Conservation (phyloP, 768 basidiomycete genomes). For the Lentinula edodes region DNA sequence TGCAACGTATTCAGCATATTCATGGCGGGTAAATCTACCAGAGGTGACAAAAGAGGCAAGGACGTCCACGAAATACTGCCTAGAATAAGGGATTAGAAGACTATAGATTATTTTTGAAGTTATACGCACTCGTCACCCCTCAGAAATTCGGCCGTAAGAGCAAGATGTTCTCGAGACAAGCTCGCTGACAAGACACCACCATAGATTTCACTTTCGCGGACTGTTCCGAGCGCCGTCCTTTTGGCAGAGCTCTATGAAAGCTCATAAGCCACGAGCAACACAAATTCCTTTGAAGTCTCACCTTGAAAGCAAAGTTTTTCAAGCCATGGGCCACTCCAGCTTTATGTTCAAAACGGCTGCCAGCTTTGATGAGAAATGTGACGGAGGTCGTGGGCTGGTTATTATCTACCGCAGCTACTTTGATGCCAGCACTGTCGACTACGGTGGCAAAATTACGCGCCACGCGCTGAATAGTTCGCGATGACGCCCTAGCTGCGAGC, state of each 20-base stretch:
- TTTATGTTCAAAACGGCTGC: slow-evolving; percentile 81
- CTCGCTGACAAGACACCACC: slow-evolving; percentile 87
- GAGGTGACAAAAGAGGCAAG: slow-evolving; percentile 82
- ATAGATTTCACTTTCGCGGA: slow-evolving; percentile 89
- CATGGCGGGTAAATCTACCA: slow-evolving; percentile 74
- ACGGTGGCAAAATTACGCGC: slow-evolving; percentile 79
- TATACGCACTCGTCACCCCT: slow-evolving; percentile 91
- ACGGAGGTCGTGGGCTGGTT: slow-evolving; percentile 82
- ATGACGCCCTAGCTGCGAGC: slow-evolving; percentile 59
- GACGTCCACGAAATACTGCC: slow-evolving; percentile 85
- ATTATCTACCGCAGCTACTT: slow-evolving; percentile 80
- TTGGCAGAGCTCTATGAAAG: slow-evolving; percentile 68
- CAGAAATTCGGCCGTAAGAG: slow-evolving; percentile 92
- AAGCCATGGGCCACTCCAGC: slow-evolving; percentile 90
- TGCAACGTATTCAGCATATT: slow-evolving; percentile 69
- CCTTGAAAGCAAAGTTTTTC: slow-evolving; percentile 99
- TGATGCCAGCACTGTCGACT: slow-evolving; percentile 74
- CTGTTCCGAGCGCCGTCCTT: slow-evolving; percentile 84
- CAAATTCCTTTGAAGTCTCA: slow-evolving; percentile 29
- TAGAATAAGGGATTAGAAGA: slow-evolving; percentile 22
- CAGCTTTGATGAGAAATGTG: slow-evolving; percentile 90
- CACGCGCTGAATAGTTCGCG: slow-evolving; percentile 46
- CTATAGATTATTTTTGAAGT: background rate
- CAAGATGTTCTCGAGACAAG: slow-evolving; percentile 84
- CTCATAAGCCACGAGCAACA: slow-evolving; percentile 6